phyloP scores from a whole-genome alignment of 2,329 filamentous ascomycete species.

The Cladosporium sp. region DNA sequence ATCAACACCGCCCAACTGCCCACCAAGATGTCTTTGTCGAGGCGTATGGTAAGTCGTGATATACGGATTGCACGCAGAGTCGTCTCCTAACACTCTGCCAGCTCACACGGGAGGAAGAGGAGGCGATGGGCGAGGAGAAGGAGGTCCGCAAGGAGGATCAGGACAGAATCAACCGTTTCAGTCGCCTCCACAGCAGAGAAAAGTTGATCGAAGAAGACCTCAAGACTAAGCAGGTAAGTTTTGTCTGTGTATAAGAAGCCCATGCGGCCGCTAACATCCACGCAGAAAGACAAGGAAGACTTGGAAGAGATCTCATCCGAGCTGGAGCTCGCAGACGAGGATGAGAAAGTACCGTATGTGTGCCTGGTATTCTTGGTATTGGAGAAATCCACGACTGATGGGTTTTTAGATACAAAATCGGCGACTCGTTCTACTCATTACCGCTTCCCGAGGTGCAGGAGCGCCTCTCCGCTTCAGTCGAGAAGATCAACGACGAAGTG shows the following conservation, averaged over 20 bases:
- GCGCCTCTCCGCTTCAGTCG: slow-evolving; percentile 70
- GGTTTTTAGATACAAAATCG: slow-evolving; percentile 81
- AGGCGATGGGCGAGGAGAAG: slow-evolving; percentile 72
- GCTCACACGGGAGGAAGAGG: slow-evolving; percentile 94
- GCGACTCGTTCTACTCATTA: slow-evolving; percentile 90
- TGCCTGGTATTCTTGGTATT: slow-evolving; percentile 21
- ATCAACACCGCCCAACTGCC: slow-evolving; percentile 9
- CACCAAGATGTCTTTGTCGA: slow-evolving; percentile 38
- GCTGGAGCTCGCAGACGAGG: slow-evolving; percentile 91
- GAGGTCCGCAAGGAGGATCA: slow-evolving; percentile 96
- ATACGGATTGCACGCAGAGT: background rate
- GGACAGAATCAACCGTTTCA: slow-evolving; percentile 98
- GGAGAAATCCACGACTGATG: background rate
- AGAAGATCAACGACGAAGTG: slow-evolving; percentile 75
- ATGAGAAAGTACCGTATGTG: slow-evolving; percentile 83
- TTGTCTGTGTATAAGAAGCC: background rate
- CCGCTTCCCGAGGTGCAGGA: slow-evolving; percentile 83
- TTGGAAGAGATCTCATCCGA: slow-evolving; percentile 89
- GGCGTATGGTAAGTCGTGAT: slow-evolving; percentile 43
- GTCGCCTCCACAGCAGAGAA: slow-evolving; percentile 86
- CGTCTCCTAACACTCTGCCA: slow-evolving; percentile 40
- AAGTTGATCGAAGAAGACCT: slow-evolving; percentile 76
- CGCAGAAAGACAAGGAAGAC: slow-evolving; percentile 96
- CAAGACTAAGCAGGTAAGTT: slow-evolving; percentile 70
- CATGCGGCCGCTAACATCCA: slow-evolving; percentile 13